A percentile compares a stretch with the other conserved stretches of the same genome.
Conservation (phyloP, 352 stramenopile genomes). For the Phytophthora europaea region DNA sequence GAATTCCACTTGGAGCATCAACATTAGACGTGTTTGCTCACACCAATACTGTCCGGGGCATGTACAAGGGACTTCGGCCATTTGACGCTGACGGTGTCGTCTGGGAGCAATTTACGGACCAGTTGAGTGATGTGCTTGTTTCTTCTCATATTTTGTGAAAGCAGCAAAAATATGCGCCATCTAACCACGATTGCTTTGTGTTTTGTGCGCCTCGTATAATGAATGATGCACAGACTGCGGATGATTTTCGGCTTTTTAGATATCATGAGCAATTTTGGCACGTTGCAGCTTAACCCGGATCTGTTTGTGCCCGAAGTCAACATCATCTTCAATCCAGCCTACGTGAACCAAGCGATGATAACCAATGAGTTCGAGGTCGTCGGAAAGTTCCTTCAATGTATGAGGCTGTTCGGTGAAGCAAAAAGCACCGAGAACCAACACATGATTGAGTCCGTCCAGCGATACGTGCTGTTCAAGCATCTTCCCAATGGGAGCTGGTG, state of each 20-base stretch:
- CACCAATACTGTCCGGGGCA: conserved; percentile 64
- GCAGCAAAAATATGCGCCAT: not conserved
- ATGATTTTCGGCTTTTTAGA: conserved; percentile 87
- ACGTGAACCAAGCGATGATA: conserved; percentile 83
- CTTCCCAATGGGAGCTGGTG: conserved; percentile 82
- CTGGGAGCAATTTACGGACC: conserved; percentile 76
- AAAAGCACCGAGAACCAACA: conserved; percentile 48
- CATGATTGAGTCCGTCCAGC: conserved; percentile 70
- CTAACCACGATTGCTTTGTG: conserved; percentile 22
- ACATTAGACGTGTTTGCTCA: conserved; percentile 82
- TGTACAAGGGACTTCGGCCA: conserved; percentile 81
- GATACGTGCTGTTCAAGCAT: conserved; percentile 74
- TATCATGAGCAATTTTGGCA: conserved; percentile 83
- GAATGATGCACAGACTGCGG: conserved; percentile 54
- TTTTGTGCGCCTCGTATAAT: not conserved
- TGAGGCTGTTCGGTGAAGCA: conserved; percentile 74
- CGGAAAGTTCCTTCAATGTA: conserved; percentile 80
- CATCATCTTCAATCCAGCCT: conserved; percentile 78
- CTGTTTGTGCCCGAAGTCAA: conserved; percentile 78
- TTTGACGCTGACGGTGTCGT: conserved; percentile 69
- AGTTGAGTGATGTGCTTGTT: conserved; percentile 51
- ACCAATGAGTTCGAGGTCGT: conserved; percentile 77
- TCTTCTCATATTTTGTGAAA: not conserved
- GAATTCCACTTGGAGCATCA: conserved; percentile 73
- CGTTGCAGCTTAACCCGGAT: conserved; percentile 71